phyloP scores from a whole-genome alignment of 495 filamentous ascomycete genomes.

The Talaromyces thailandensis region DNA sequence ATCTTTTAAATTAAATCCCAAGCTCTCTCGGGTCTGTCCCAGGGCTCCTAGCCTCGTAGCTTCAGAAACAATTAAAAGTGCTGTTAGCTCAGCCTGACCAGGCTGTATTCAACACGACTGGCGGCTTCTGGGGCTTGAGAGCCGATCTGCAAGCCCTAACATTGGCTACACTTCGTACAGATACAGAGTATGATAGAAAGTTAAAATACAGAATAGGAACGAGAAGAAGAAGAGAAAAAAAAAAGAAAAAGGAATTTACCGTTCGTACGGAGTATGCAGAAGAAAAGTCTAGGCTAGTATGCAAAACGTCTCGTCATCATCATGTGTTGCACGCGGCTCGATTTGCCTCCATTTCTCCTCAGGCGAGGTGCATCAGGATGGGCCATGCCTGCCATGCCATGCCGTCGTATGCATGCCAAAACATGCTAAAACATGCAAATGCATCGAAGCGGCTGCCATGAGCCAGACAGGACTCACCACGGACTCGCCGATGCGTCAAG shows the following conservation, averaged over 20 bases:
- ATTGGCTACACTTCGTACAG: not conserved
- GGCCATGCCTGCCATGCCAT: not conserved
- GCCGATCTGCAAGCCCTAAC: slow-evolving; percentile 1
- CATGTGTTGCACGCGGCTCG: not conserved
- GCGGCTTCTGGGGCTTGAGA: not conserved
- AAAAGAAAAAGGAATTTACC: not conserved
- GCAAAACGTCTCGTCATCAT: not conserved
- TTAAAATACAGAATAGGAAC: not conserved
- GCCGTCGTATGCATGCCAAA: not conserved
- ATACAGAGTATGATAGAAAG: not conserved
- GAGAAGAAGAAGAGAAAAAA: not conserved
- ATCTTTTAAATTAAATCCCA: not conserved
- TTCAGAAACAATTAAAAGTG: not conserved
- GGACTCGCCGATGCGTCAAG: slow-evolving; percentile 2
- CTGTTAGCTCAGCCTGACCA: not conserved
- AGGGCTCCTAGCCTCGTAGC: not conserved
- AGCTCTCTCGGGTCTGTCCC: not conserved
- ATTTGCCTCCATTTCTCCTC: slow-evolving; percentile 1
- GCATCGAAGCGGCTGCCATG: not conserved
- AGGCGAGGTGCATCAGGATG: not conserved
- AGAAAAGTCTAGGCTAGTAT: not conserved
- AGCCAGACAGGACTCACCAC: not conserved
- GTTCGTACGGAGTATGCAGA: not conserved
- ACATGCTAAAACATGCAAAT: not conserved
- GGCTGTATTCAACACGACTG: not conserved